Base-by-base conservation (phyloP, 108 stramenopile species). In the Nitzschia sp. region DNA sequence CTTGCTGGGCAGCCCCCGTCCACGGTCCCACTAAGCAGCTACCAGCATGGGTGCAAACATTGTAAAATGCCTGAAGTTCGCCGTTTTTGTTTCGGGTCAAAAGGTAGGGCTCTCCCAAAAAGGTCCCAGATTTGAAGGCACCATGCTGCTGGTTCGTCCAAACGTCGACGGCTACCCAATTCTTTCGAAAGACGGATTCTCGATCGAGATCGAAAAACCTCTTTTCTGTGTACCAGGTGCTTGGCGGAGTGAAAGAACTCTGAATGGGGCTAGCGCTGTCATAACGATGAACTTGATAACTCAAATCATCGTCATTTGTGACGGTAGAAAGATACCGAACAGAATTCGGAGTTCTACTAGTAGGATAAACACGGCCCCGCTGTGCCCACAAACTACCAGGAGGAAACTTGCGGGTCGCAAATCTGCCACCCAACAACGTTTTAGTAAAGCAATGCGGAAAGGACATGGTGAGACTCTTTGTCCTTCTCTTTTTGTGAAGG, bases 31-130 rank as follows among this genome's bases (percentile, higher is more conserved):
- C 70, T 15, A 71, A 35, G 33, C 70, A 71, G 46, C 70, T 71
- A 1, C 70, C 76, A 1, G 64, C 54, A 35, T 77, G 76, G 2
- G 69, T 47, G 38, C 76, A 77, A 17, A 77, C 76, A 49, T 77
- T 77, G 71, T 67, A 70, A 28, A 72, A 77, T n/a, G 64, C 70
- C 19, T 35, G 63, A 31, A 71, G 1, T 0, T 55, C 25, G 6
- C 64, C 71, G 15, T 48, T 31, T 4, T 54, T 19, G 25, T 66
- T 66, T 25, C 42, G 46, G 26, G 64, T 66, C 18, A 66, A 18
- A 6, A 66, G 48, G 30, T 66, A 66, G 48, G 64, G 64, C 31
- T 66, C 34, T 17, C 42, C 64, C 26, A 45, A 13, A 19, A 66
- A 66, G 26, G 42, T 29, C 9, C 64, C 64, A 8, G 64, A 38